Conservation (phyloP, 1,139 yeast genomes). For the Geotrichum restrictum region DNA sequence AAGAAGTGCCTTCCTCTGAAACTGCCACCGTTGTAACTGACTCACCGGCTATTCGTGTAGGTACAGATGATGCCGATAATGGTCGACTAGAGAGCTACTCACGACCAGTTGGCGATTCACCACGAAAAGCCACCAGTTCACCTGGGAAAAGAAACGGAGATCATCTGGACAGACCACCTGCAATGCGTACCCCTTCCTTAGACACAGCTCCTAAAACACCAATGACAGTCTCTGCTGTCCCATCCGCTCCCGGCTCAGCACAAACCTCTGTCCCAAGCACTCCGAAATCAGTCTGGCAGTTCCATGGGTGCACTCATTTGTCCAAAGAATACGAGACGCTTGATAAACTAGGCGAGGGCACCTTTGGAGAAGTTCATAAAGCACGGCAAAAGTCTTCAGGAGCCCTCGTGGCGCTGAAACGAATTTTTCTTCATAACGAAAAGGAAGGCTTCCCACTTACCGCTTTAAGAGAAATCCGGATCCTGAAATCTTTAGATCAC, state of each 20-base stretch:
- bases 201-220: background rate
- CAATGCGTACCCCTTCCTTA: background rate
- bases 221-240: background rate
- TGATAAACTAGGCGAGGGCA: constrained; percentile 85
- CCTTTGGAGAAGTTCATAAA: constrained; percentile 76
- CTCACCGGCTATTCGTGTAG: too few relatives aligned
- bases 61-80: too few relatives aligned
- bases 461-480: constrained; percentile 87
- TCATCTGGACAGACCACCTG: background rate
- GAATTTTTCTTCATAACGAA: constrained; percentile 73
- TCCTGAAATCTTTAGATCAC: constrained; percentile 67
- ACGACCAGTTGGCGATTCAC: background rate
- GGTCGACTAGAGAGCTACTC: too few relatives aligned
- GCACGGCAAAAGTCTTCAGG: constrained; percentile 53
- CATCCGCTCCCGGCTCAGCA: background rate
- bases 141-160: background rate
- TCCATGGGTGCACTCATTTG: constrained; percentile 37
- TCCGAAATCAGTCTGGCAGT: constrained; percentile 2
- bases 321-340: constrained; percentile 49
- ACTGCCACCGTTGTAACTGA: too few relatives aligned
- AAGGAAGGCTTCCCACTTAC: constrained; percentile 78
- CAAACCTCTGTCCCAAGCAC: background rate
- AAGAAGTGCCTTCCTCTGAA: too few relatives aligned
- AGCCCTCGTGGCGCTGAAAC: constrained; percentile 77
- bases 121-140: background rate